Evolutionary conservation across 2,329 filamentous ascomycete genomes (phyloP).

Genomic region (Cladophialophora exuberans): DNA sequence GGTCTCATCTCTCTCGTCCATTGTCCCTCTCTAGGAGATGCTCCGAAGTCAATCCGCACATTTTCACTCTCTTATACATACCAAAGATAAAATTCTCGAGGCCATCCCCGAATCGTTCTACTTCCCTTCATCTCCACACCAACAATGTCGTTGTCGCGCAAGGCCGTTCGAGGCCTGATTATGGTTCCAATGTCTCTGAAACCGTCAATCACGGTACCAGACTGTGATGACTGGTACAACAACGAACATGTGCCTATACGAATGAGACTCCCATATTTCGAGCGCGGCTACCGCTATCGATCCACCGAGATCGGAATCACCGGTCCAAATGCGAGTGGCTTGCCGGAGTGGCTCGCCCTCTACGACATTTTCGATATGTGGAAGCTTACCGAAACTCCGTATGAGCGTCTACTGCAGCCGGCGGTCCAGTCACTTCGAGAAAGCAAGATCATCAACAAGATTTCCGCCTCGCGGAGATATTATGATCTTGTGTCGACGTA

Average conservation of each 20-base stretch:
- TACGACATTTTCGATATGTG: slow-evolving; percentile 81
- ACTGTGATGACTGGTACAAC: slow-evolving; percentile 74
- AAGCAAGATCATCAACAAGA: slow-evolving; percentile 63
- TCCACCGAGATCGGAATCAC: slow-evolving; percentile 57
- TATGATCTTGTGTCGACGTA: slow-evolving; percentile 67
- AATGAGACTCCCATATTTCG: slow-evolving; percentile 72
- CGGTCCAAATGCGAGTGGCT: neutral
- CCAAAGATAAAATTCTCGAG: no score
- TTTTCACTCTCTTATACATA: no score
- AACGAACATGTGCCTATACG: slow-evolving; percentile 89
- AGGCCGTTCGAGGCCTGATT: neutral
- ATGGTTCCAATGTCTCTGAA: neutral
- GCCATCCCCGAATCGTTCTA: no score
- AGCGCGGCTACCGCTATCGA: slow-evolving; percentile 77
- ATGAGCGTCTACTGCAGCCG: slow-evolving; percentile 56
- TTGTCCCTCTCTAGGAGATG: no score
- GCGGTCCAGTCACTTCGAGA: slow-evolving; percentile 61
- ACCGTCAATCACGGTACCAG: neutral
- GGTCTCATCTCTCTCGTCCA: no score
- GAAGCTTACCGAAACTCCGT: slow-evolving; percentile 69
- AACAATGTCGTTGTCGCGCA: no score
- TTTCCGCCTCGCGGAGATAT: slow-evolving; percentile 71
- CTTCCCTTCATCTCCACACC: no score
- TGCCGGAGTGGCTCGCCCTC: slow-evolving; percentile 38
- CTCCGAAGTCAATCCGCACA: no score